Conservation (phyloP, 2,329 filamentous ascomycete species). For the Epicoccum sorghinum region DNA sequence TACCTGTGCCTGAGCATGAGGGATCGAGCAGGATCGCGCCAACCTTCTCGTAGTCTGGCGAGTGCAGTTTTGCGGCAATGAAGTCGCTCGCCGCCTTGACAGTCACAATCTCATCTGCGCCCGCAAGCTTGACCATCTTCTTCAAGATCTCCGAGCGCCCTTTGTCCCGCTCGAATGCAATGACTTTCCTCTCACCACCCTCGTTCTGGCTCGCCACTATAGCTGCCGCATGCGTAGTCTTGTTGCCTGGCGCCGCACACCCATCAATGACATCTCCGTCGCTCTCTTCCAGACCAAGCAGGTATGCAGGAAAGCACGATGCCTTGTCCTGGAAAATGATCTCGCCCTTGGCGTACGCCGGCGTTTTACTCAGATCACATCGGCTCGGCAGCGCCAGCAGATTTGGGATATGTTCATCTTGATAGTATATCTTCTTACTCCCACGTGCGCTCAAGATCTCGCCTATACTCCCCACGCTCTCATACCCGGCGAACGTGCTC, state of each 20-base stretch:
- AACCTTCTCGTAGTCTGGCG: conserved; percentile 70
- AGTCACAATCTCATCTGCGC: conserved; percentile 68
- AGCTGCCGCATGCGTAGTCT: conserved; percentile 90
- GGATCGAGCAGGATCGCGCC: conserved; percentile 85
- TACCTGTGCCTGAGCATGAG: conserved; percentile 94
- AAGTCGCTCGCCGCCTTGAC: conserved; percentile 83
- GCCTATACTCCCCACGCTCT: conserved; percentile 60
- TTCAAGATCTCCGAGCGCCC: conserved; percentile 74
- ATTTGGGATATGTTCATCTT: conserved; percentile 84
- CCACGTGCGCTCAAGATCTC: conserved; percentile 58
- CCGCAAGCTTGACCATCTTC: conserved; percentile 83
- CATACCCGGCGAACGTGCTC: conserved; percentile 73
- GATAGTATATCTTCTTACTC: conserved; percentile 61
- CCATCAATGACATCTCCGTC: conserved; percentile 87
- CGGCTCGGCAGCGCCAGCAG: conserved; percentile 78
- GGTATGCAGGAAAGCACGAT: conserved; percentile 92
- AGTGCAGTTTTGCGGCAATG: conserved; percentile 71
- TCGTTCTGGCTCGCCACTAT: conserved; percentile 61
- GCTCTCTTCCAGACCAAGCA: conserved; percentile 71
- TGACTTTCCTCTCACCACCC: conserved; percentile 58
- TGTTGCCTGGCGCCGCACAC: conserved; percentile 94
- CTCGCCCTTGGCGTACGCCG: conserved; percentile 75
- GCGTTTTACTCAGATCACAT: conserved; percentile 72
- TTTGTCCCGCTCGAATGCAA: conserved; percentile 80
- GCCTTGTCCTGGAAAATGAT: conserved; percentile 96